Evolutionary conservation across 768 basidiomycete genomes (phyloP).

Genomic region (Psilocybe cubensis): DNA sequence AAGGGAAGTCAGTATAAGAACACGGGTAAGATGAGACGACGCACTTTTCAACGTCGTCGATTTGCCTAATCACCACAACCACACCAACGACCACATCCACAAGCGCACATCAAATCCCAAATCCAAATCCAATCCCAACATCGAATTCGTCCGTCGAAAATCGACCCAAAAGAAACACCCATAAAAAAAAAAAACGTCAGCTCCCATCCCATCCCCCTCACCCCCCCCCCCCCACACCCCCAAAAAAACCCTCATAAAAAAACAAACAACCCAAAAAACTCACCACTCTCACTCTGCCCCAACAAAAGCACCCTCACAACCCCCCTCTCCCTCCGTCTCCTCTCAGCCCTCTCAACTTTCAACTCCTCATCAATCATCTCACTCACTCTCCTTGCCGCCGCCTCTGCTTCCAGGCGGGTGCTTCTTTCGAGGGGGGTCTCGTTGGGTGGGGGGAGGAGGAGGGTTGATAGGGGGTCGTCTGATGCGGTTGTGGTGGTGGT

Average conservation of each 20-base stretch:
- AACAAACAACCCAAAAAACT: slow-evolving; percentile 21
- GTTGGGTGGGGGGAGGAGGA: slow-evolving; percentile 58
- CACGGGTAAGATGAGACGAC: slow-evolving; percentile 8
- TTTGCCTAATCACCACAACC: slow-evolving; percentile 44
- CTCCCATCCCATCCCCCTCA: too few species aligned
- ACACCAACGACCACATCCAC: not conserved
- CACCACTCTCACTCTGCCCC: slow-evolving; percentile 65
- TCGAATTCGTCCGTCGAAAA: too few species aligned
- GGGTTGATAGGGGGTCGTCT: slow-evolving; percentile 60
- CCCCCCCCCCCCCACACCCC: too few species aligned
- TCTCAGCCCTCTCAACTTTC: slow-evolving; percentile 42
- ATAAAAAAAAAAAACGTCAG: too few species aligned
- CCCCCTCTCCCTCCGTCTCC: slow-evolving; percentile 46
- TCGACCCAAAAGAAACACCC: too few species aligned
- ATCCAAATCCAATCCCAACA: too few species aligned
- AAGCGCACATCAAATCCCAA: not conserved
- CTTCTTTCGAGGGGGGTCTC: slow-evolving; percentile 55
- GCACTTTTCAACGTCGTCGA: slow-evolving; percentile 63
- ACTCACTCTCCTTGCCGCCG: slow-evolving; percentile 60
- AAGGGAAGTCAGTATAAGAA: not conserved
- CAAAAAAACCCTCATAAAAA: too few species aligned
- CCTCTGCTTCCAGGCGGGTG: slow-evolving; percentile 40
- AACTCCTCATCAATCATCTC: slow-evolving; percentile 62
- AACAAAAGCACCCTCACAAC: slow-evolving; percentile 56
- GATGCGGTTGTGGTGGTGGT: slow-evolving; percentile 24